Base-by-base conservation (phyloP, 2,329 filamentous ascomycete species). In the Trichoderma pleuroti region DNA sequence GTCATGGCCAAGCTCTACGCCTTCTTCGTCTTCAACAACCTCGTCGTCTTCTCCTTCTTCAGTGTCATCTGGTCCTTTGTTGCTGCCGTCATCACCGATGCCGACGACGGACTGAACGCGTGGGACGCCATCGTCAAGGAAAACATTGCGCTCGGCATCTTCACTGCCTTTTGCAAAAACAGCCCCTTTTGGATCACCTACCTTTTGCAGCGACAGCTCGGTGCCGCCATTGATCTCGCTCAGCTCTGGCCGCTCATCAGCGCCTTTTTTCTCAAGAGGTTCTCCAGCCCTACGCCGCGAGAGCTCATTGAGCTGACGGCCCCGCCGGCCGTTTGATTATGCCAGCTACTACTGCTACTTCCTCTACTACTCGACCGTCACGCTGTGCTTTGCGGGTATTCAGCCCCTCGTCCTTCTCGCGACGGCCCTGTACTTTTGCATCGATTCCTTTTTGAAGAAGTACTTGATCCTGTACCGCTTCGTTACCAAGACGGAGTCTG, bases 271-370 rank as follows among this genome's bases (percentile, higher is more conserved):
- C 88, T 91, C 72, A 91, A 93, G 78, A 95, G 91, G 69, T 96
- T 98, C 76, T 87, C 93, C 30, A 91, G 89, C 72, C 95, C 95
- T 4, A 98, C 96, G 3, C 96, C 96, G 6, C 88, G 96, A 75
- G 92, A 97, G 79, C 85, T 96, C 75, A 98, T 98, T 75, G 93
- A 97, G 80, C 88, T 96, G 77, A 97, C 94, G 0, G 96, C 96
- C 4, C 96, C 96, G 1, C 94, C 93, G 2, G 86, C 93, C 93
- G 0, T 98, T 99, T 79, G 94, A 98, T 75, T 98, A 98, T 77
- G 93, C 96, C 71, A 93, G 90, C 75, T 98, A 98, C 82, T 99
- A 98, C 86, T 98, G 98, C 81, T 98, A 97, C 80, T 98, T 98
- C 81, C 85, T 98, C 34, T 99, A 93, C 82, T 99, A 98, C 82